phyloP scores from a whole-genome alignment of 352 stramenopile genomes.

The Pythium sp. region DNA sequence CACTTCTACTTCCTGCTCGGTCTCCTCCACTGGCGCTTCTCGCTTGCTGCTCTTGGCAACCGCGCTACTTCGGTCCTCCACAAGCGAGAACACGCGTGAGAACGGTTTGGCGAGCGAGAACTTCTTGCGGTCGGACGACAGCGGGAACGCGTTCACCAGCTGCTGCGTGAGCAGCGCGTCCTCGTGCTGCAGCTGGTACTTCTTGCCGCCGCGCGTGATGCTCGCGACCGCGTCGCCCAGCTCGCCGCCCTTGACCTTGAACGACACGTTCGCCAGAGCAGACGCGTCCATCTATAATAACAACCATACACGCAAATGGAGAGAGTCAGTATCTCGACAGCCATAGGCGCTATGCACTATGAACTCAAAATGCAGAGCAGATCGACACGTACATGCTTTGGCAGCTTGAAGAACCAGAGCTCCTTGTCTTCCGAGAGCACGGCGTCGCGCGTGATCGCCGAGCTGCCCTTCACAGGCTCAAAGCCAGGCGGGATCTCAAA shows the following conservation, averaged over 20 bases:
- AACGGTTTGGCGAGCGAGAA: slow-evolving; percentile 77
- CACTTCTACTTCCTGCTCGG: slow-evolving; percentile 19
- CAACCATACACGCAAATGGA: slow-evolving; percentile 3
- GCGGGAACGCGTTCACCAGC: slow-evolving; percentile 72
- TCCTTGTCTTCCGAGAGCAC: slow-evolving; percentile 73
- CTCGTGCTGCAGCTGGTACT: slow-evolving; percentile 58
- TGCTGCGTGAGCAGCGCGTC: slow-evolving; percentile 64
- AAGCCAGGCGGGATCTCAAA: slow-evolving; percentile 80
- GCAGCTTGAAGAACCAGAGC: slow-evolving; percentile 86
- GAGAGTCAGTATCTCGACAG: not conserved
- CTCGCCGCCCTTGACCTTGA: slow-evolving; percentile 46
- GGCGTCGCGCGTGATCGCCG: slow-evolving; percentile 51
- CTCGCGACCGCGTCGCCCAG: slow-evolving; percentile 40
- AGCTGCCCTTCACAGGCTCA: slow-evolving; percentile 58
- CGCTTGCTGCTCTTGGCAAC: not conserved
- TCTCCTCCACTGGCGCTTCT: slow-evolving; percentile 24
- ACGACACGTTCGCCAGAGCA: slow-evolving; percentile 60
- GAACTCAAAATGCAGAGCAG: not conserved
- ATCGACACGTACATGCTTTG: slow-evolving; percentile 59
- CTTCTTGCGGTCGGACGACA: slow-evolving; percentile 48
- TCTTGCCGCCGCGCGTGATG: slow-evolving; percentile 44
- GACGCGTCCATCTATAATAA: slow-evolving; percentile 55
- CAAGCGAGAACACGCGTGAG: slow-evolving; percentile 66
- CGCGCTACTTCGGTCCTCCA: slow-evolving; percentile 36
- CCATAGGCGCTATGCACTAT: not conserved